Conservation (phyloP, 2,329 filamentous ascomycete species). For the Orbilia brochopaga region DNA sequence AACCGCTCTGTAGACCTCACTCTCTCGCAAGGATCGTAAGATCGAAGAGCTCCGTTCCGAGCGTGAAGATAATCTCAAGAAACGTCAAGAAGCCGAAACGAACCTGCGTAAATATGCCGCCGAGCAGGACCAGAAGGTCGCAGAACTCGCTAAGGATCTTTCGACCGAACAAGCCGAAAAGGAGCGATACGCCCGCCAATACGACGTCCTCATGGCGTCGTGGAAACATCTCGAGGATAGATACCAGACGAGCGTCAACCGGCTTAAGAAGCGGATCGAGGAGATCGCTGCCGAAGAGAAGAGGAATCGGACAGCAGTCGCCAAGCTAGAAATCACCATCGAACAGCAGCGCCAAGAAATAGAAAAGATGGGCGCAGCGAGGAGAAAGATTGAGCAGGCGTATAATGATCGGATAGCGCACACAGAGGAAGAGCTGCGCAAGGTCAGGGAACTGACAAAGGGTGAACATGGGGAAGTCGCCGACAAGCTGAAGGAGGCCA, state of each 20-base stretch:
- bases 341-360: slow-evolving; percentile 55
- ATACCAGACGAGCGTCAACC: slow-evolving; percentile 53
- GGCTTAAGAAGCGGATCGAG: slow-evolving; percentile 53
- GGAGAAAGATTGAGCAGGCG: slow-evolving; percentile 54
- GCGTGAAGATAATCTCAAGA: slow-evolving; percentile 53
- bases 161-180: slow-evolving; percentile 40
- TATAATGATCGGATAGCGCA: slow-evolving; percentile 53
- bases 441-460: slow-evolving; percentile 50
- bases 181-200: slow-evolving; percentile 53
- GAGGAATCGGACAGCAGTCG: slow-evolving; percentile 52
- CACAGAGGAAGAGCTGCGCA: slow-evolving; percentile 52
- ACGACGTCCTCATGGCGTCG: slow-evolving; percentile 54
- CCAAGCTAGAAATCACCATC: slow-evolving; percentile 54
- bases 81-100: slow-evolving; percentile 53
- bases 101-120: slow-evolving; percentile 52
- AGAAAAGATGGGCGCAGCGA: slow-evolving; percentile 54
- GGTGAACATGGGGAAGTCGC: slow-evolving; percentile 42
- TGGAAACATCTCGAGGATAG: slow-evolving; percentile 55
- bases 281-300: slow-evolving; percentile 52
- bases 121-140: slow-evolving; percentile 53
- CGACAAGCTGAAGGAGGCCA: slow-evolving; percentile 43
- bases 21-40: slow-evolving; percentile 55
- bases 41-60: slow-evolving; percentile 55
- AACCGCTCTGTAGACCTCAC: slow-evolving; percentile 46
- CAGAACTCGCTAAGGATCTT: slow-evolving; percentile 30